phyloP scores from a whole-genome alignment of 177 flowering plant species.

The Vitis hybrid region DNA sequence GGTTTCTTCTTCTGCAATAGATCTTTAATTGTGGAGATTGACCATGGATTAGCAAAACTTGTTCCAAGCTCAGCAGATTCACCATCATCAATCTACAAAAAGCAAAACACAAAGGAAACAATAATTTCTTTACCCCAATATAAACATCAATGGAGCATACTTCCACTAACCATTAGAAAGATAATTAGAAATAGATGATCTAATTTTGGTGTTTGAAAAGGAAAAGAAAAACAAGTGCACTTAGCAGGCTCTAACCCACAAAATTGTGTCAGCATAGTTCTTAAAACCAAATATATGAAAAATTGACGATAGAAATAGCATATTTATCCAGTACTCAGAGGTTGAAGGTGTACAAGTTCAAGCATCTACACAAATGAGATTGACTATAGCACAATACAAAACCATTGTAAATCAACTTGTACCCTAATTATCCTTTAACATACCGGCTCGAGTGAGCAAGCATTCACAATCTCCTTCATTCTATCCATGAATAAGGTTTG shows the following conservation, averaged over 20 bases:
- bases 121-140: neutral
- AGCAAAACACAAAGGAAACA: neutral
- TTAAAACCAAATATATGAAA: too few relatives aligned
- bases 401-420: neutral
- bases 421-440: neutral
- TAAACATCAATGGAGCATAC: neutral
- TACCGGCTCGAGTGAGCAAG: slow-evolving; percentile 48
- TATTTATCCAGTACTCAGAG: too few relatives aligned
- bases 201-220: too few relatives aligned
- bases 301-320: too few relatives aligned
- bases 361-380: too few relatives aligned
- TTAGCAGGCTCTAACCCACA: too few relatives aligned
- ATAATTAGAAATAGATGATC: neutral
- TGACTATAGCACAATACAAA: too few relatives aligned
- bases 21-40: slow-evolving; percentile 43
- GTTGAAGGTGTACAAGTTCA: too few relatives aligned
- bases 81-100: slow-evolving; percentile 35
- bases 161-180: neutral
- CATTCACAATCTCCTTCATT: slow-evolving; percentile 43
- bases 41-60: slow-evolving; percentile 69
- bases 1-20: slow-evolving; percentile 48
- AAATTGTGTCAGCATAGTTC: too few relatives aligned
- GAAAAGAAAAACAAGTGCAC: too few relatives aligned
- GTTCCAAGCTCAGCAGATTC: slow-evolving; percentile 19
- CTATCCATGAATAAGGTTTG: slow-evolving; percentile 51